Conservation (phyloP, 2,329 filamentous ascomycete species). For the Neonectria sp. region DNA sequence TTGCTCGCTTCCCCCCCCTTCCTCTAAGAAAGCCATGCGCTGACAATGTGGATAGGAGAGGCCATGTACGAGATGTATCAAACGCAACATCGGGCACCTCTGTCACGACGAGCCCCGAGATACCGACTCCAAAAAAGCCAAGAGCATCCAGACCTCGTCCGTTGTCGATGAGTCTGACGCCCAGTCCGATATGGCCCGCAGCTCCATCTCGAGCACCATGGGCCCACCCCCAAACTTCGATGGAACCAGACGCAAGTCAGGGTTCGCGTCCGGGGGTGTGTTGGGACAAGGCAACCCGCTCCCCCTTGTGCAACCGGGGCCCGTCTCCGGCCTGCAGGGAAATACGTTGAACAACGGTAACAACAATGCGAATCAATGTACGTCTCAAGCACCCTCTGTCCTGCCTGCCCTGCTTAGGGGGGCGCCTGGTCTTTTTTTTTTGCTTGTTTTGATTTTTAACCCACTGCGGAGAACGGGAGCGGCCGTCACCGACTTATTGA, state of each 20-base stretch:
- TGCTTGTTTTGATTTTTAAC: constrained; percentile 43
- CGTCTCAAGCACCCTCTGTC: constrained; percentile 59
- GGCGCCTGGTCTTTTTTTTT: constrained; percentile 31
- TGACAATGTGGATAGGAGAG: constrained; percentile 76
- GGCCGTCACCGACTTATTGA: constrained; percentile 38
- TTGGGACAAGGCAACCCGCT: constrained; percentile 69
- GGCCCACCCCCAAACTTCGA: constrained; percentile 64
- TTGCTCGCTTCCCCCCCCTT: constrained; percentile 19
- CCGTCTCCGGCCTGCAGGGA: constrained; percentile 77
- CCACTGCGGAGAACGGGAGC: constrained; percentile 45
- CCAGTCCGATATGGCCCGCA: constrained; percentile 64
- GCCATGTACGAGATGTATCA: constrained; percentile 97
- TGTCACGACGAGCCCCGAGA: constrained; percentile 98
- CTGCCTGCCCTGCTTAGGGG: constrained; percentile 35
- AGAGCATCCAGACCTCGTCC: constrained; percentile 66
- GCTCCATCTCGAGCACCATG: constrained; percentile 72
- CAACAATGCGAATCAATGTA: constrained; percentile 82
- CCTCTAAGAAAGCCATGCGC: constrained; percentile 37
- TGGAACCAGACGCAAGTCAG: constrained; percentile 56
- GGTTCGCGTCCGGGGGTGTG: constrained; percentile 59
- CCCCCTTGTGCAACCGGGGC: constrained; percentile 80
- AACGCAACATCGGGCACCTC: constrained; percentile 97
- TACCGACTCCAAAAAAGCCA: constrained; percentile 83
- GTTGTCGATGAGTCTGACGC: constrained; percentile 74
- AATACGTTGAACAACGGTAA: constrained; percentile 67